Evolutionary conservation across 1,284 basidiomycete species (phyloP), one percentile per base, ranked within the genome.

Genomic region (Microbotryum lychnidis-dioicae): DNA sequence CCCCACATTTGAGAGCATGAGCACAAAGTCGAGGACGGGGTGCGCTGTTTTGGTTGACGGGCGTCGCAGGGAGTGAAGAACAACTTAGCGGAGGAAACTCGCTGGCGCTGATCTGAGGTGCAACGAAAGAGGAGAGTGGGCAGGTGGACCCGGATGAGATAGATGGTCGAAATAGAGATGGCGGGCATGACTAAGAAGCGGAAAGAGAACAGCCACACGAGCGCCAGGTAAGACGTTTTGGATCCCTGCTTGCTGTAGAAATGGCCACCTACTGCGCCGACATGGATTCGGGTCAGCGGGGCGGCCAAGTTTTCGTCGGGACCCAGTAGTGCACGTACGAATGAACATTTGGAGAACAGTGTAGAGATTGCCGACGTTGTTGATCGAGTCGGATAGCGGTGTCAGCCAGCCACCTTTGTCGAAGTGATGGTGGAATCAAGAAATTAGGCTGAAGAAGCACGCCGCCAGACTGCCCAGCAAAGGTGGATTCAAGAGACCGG

Each of bases 281-380:
- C 12, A 50, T 16, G 16, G 37, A 20, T 23, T 21, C 7, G 21
- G 12, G 16, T 21, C 14, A 14, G 20, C 23, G 48, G 10, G 27
- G 48, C 48, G 21, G 48, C 20, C 48, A 14, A 23, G 20, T 42
- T n/a, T 23, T 27, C 21, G 31, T 10, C 31, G 31, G 7, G 21
- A 21, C 12, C 21, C 21, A 53, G 51, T 8, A 18, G 51, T 21
- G n/a, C 5, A 53, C 51, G 25, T n/a, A 53, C 51, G 52, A 25
- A 62, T 73, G 23, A 73, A 73, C 70, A 73, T 74, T 61, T 75
- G 75, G 9, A 76, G 62, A 1, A 68, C 72, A 2, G 75, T 72
- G 58, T 75, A 76, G 7, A 76, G 68, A 27, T 66, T 58, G 21
- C 75, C 75, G 2, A 76, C 57, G 29, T 72, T 73, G 27, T 66